Percentiles rank a stretch among this genome's conserved stretches.
phyloP scores from a whole-genome alignment of 1,284 basidiomycete genomes.

The Coniferiporia weirii region DNA sequence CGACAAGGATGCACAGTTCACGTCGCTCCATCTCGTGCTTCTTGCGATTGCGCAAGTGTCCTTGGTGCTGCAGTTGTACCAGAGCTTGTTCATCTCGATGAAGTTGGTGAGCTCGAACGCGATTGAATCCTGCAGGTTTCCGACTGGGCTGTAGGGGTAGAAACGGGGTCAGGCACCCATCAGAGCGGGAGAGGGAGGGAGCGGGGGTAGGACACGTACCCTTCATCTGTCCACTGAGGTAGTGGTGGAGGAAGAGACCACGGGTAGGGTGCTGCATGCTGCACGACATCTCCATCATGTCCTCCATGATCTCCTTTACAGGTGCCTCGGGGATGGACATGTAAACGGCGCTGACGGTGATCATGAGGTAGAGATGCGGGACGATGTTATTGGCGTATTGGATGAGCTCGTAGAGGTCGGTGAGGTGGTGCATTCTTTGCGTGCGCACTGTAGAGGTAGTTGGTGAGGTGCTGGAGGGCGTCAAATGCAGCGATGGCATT shows the following conservation, averaged over 20 bases:
- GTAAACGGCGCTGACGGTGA: too few relatives aligned
- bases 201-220: constrained; percentile 48
- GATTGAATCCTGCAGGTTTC: too few relatives aligned
- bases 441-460: constrained; percentile 93
- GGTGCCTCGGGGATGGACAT: constrained; percentile 89
- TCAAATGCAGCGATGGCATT: constrained; percentile 96
- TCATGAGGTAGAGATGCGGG: constrained; percentile 94
- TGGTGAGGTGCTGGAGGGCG: too few relatives aligned
- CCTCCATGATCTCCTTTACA: constrained; percentile 98
- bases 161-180: not conserved
- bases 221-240: constrained; percentile 80
- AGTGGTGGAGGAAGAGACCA: constrained; percentile 86
- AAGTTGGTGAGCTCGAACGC: too few relatives aligned
- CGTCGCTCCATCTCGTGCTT: constrained; percentile 92
- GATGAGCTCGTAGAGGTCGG: constrained; percentile 94
- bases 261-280: constrained; percentile 92
- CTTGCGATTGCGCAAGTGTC: constrained; percentile 90
- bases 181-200: not conserved
- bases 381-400: constrained; percentile 96
- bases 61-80: too few relatives aligned
- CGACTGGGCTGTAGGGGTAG: constrained; percentile 50
- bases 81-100: too few relatives aligned
- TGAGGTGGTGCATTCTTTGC: constrained; percentile 84
- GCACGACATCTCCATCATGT: constrained; percentile 98
- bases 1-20: constrained; percentile 90